These are phyloP conservation scores for Sporothrix inflata DNA, from an alignment of 2,329 filamentous ascomycete genomes.

Conservation along the genomic window DNA sequence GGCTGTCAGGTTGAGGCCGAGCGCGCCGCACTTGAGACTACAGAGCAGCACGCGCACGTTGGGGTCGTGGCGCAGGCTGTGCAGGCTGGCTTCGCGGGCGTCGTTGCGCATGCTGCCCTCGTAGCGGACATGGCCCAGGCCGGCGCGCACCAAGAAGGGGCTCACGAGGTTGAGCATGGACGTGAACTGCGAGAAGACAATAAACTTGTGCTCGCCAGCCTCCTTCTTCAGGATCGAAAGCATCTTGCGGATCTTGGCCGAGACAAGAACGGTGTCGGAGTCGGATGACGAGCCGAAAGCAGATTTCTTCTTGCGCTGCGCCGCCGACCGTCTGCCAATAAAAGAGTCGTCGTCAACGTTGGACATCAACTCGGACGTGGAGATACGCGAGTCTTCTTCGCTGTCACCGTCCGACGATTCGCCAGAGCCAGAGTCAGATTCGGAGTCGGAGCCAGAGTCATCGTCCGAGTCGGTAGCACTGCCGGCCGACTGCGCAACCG, in stretches of 20 bases:
- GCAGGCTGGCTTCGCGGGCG: constrained; percentile 81
- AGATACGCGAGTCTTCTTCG: constrained; percentile 41
- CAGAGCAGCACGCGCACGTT: constrained; percentile 83
- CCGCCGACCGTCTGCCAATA: constrained; percentile 35
- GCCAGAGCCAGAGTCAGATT: neutral
- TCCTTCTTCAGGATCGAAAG: constrained; percentile 80
- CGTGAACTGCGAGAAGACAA: constrained; percentile 98
- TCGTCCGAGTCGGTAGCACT: constrained; percentile 33
- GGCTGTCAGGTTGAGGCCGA: constrained; percentile 92
- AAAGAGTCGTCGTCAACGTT: constrained; percentile 46
- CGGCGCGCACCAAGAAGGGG: constrained; percentile 77
- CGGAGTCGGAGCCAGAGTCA: neutral
- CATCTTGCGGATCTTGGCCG: constrained; percentile 89
- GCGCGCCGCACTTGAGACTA: constrained; percentile 87
- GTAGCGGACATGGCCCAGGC: constrained; percentile 83
- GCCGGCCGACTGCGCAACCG: neutral
- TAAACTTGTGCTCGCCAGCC: constrained; percentile 85
- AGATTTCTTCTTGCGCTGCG: constrained; percentile 6
- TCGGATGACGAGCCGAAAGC: neutral
- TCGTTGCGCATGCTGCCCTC: constrained; percentile 96
- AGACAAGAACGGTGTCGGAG: constrained; percentile 58
- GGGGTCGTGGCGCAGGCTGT: constrained; percentile 73
- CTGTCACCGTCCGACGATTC: neutral
- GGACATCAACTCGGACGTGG: constrained; percentile 48
- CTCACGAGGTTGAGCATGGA: constrained; percentile 97